These are phyloP conservation scores for Haplosporangium sp. DNA, from an alignment of 371 early-diverging fungal genomes.

Conservation along the genomic window DNA sequence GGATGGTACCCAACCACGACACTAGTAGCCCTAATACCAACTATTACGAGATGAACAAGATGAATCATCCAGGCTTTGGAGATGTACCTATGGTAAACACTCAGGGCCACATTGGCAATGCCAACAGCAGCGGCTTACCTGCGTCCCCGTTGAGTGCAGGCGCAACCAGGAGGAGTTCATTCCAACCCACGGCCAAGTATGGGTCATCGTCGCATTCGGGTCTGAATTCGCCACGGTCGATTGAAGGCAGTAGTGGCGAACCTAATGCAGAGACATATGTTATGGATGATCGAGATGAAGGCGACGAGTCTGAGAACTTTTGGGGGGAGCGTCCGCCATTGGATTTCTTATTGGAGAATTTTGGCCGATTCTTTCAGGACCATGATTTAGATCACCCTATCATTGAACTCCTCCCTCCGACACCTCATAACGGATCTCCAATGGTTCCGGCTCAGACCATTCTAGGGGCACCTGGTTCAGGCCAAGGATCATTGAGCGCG, in stretches of 20 bases:
- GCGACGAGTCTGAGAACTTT: slow-evolving; percentile 59
- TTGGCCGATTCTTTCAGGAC: slow-evolving; percentile 81
- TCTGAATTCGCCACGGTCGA: slow-evolving; percentile 40
- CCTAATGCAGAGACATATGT: slow-evolving; percentile 22
- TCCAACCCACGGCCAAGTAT: slow-evolving; percentile 51
- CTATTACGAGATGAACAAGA: slow-evolving; percentile 36
- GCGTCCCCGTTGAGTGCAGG: slow-evolving; percentile 51
- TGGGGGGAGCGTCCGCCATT: slow-evolving; percentile 84
- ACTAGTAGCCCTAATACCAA: slow-evolving; percentile 36
- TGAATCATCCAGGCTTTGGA: slow-evolving; percentile 36
- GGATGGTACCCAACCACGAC: slow-evolving; percentile 26
- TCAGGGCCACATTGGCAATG: slow-evolving; percentile 8
- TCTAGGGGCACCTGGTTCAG: slow-evolving; percentile 23
- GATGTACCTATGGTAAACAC: slow-evolving; percentile 28
- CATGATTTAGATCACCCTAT: slow-evolving; percentile 84
- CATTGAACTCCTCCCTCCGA: slow-evolving; percentile 61
- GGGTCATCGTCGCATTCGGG: slow-evolving; percentile 31
- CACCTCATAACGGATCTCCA: slow-evolving; percentile 28
- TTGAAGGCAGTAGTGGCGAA: slow-evolving; percentile 11
- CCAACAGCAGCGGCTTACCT: slow-evolving; percentile 34
- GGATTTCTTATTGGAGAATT: slow-evolving; percentile 76
- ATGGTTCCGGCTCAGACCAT: slow-evolving; percentile 28
- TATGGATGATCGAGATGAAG: slow-evolving; percentile 23
- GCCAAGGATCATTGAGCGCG: slow-evolving; percentile 22
- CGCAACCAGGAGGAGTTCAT: slow-evolving; percentile 36